A percentile compares a stretch with the other conserved stretches of the same genome.
These are phyloP conservation scores for Hypoxylon intermedium DNA, from an alignment of 495 filamentous ascomycete genomes.

Conservation along the genomic window DNA sequence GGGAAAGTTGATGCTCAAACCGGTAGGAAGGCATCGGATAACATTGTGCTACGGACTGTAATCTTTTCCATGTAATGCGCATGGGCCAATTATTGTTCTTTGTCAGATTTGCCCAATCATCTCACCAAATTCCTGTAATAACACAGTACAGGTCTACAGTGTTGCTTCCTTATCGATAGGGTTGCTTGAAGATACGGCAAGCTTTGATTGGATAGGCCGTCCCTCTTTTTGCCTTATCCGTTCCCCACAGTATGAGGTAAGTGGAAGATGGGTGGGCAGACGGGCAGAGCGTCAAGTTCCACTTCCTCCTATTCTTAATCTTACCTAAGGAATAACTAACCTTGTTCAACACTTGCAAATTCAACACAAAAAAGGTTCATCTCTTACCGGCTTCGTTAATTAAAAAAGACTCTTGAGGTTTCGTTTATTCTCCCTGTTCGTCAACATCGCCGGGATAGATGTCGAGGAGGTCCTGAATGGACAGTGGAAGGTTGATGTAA, in stretches of 20 bases:
- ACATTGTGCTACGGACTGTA: too few relatives aligned
- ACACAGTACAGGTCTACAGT: constrained; percentile 24
- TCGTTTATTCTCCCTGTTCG: too few relatives aligned
- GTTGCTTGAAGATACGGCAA: background rate
- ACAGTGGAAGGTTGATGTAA: background rate
- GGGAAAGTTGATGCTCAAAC: too few relatives aligned
- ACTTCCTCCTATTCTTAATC: background rate
- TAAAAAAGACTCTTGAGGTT: too few relatives aligned
- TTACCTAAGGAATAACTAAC: constrained; percentile 4
- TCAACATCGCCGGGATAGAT: constrained; percentile 1
- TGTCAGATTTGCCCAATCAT: constrained; percentile 13
- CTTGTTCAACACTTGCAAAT: too few relatives aligned
- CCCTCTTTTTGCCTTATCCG: constrained; percentile 21
- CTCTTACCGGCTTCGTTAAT: too few relatives aligned
- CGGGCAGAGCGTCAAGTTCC: constrained; percentile 1
- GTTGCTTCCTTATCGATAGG: constrained; percentile 5
- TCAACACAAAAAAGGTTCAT: too few relatives aligned
- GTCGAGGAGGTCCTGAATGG: background rate
- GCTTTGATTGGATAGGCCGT: constrained; percentile 17
- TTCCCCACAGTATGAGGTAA: background rate
- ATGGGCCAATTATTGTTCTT: too few relatives aligned
- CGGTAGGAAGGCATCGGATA: too few relatives aligned
- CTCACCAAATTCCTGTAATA: constrained; percentile 9
- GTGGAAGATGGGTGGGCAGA: background rate
- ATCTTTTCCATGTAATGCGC: too few relatives aligned